Percentiles rank a stretch among this genome's conserved stretches.
Conservation (phyloP, 495 filamentous ascomycete genomes). For the Hypoxylon lienhwacheense region DNA sequence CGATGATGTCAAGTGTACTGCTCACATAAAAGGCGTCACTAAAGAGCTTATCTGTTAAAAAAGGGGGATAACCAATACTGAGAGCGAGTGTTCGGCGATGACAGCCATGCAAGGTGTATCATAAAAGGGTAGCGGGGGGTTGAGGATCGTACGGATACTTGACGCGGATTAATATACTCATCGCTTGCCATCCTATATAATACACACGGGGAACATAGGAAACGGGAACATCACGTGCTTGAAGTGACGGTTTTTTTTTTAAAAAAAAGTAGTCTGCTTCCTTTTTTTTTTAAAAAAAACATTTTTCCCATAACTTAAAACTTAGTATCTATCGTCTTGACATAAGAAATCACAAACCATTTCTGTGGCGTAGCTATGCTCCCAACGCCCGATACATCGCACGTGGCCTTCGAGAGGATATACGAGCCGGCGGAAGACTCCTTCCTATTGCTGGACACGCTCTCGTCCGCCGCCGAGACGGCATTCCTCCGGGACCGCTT, state of each 20-base stretch:
- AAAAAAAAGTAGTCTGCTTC: too few relatives aligned
- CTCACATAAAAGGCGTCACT: too few relatives aligned
- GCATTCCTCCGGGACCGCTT: slow-evolving; percentile 71
- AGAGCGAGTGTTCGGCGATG: too few relatives aligned
- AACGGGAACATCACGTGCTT: slow-evolving; percentile 34
- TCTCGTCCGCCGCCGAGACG: slow-evolving; percentile 72
- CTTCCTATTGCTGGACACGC: slow-evolving; percentile 88
- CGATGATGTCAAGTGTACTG: too few relatives aligned
- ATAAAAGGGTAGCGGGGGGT: background rate
- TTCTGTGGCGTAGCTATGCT: slow-evolving; percentile 60
- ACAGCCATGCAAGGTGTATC: too few relatives aligned
- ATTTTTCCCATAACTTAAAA: slow-evolving; percentile 24
- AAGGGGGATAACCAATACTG: too few relatives aligned
- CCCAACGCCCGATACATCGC: slow-evolving; percentile 87
- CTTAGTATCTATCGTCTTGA: background rate
- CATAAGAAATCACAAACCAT: background rate
- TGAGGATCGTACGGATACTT: background rate
- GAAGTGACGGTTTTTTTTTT: too few relatives aligned
- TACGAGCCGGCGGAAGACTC: slow-evolving; percentile 97
- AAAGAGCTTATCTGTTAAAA: too few relatives aligned
- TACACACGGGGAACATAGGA: too few relatives aligned
- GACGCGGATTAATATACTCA: slow-evolving; percentile 11
- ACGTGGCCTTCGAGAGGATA: slow-evolving; percentile 80
- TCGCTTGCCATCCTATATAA: slow-evolving; percentile 8
- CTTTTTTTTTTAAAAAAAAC: too few relatives aligned